Evolutionary conservation across 176 grass and related monocot species (phyloP).

Genomic region (Thalia dealbata): DNA sequence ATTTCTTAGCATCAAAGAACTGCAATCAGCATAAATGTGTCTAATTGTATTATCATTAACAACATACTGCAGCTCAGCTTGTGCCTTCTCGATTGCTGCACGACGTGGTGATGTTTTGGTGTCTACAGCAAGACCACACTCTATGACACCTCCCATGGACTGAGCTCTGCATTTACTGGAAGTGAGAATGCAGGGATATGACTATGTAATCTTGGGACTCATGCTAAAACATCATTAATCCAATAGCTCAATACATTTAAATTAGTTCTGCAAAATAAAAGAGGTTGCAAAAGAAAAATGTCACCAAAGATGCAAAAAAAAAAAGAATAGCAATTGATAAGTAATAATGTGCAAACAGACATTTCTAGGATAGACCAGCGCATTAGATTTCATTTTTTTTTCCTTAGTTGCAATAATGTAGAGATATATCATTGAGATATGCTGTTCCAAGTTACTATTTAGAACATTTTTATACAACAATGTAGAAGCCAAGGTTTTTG

Average conservation of each 20-base stretch:
- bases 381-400: not conserved
- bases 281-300: not conserved
- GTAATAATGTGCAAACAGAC: not conserved
- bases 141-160: constrained; percentile 87
- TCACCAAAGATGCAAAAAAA: not conserved
- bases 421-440: too few relatives aligned
- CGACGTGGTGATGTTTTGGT: constrained; percentile 69
- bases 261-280: constrained; percentile 4
- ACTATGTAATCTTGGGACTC: constrained; percentile 27
- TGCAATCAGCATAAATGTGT: constrained; percentile 11
- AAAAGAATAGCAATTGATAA: not conserved
- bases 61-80: constrained; percentile 77
- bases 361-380: not conserved
- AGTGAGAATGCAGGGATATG: constrained; percentile 21
- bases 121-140: constrained; percentile 55
- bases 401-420: too few relatives aligned
- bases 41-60: not conserved
- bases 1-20: constrained; percentile 8
- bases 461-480: too few relatives aligned
- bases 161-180: constrained; percentile 51
- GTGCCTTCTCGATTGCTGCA: constrained; percentile 84
- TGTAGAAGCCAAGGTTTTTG: too few relatives aligned
- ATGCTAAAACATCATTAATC: constrained; percentile 23
- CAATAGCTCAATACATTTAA: constrained; percentile 3
- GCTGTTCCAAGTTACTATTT: too few relatives aligned